Percentiles rank a stretch among this genome's conserved stretches.
phyloP scores from a whole-genome alignment of 2,329 filamentous ascomycete genomes.

The Blastomyces emzantsi region DNA sequence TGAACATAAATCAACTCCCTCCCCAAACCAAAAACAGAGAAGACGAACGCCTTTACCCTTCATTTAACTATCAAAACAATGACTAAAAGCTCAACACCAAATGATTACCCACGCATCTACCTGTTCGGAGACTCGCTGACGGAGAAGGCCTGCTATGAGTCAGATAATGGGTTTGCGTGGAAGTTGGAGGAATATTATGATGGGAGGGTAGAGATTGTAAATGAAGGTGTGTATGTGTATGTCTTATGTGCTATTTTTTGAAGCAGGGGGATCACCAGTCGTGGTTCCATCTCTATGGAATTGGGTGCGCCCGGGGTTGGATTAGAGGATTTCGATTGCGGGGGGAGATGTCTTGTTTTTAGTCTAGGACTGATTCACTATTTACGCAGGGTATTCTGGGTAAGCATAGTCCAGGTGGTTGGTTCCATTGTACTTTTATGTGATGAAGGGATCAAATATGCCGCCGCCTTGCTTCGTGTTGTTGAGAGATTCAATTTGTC shows the following conservation, averaged over 20 bases:
- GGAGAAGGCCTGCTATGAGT: constrained; percentile 14
- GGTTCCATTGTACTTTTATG: background rate
- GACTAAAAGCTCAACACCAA: constrained; percentile 1
- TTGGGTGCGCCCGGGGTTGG: background rate
- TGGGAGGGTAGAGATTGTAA: constrained; percentile 18
- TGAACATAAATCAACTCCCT: background rate
- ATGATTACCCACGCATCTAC: constrained; percentile 18
- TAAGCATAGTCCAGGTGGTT: constrained; percentile 9
- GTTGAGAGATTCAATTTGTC: background rate
- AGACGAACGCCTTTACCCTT: background rate
- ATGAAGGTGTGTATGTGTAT: constrained; percentile 13
- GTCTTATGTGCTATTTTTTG: background rate
- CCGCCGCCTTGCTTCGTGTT: background rate
- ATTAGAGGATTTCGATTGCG: background rate
- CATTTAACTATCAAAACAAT: background rate
- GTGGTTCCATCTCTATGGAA: background rate
- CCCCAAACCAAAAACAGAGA: background rate
- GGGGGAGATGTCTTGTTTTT: background rate
- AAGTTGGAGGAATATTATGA: constrained; percentile 17
- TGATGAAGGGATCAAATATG: background rate
- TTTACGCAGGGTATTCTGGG: constrained; percentile 15
- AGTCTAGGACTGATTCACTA: background rate
- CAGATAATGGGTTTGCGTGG: constrained; percentile 17
- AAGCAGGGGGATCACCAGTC: background rate
- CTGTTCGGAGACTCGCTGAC: constrained; percentile 20